phyloP scores from a whole-genome alignment of 106 monocot genomes.

The Cymbidium sinense region DNA sequence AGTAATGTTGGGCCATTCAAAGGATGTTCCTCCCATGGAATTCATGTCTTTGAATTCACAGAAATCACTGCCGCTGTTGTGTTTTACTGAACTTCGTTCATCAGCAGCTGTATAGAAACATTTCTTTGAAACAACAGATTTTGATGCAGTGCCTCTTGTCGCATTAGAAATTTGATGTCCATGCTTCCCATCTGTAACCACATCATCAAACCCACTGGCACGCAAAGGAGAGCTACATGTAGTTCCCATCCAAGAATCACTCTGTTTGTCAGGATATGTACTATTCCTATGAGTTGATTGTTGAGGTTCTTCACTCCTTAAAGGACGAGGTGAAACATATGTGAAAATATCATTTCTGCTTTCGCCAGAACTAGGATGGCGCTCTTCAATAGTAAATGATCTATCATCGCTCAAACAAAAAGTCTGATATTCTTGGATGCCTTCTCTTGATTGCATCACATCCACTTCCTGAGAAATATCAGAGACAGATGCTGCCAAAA shows the following conservation, averaged over 20 bases:
- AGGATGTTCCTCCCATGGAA: constrained; percentile 28
- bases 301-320: not conserved
- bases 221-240: not conserved
- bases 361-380: constrained; percentile 9
- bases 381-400: not conserved
- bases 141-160: constrained; percentile 1
- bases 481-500: constrained; percentile 10
- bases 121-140: constrained; percentile 10
- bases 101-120: not conserved
- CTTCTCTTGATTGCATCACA: not conserved
- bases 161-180: not conserved
- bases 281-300: not conserved
- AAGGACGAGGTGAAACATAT: constrained; percentile 6
- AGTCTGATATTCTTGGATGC: not conserved
- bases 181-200: not conserved
- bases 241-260: not conserved
- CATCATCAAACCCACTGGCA: constrained; percentile 1
- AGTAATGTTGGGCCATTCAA: constrained; percentile 57
- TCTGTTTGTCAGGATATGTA: not conserved
- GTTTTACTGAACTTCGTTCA: constrained; percentile 12
- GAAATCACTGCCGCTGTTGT: constrained; percentile 14
- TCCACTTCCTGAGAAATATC: constrained; percentile 7
- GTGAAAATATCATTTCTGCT: constrained; percentile 3
- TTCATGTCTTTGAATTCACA: constrained; percentile 12
- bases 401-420: constrained; percentile 1